Evolutionary conservation across 306 rosid species (phyloP).

Genomic region (Sesbania bispinosa): DNA sequence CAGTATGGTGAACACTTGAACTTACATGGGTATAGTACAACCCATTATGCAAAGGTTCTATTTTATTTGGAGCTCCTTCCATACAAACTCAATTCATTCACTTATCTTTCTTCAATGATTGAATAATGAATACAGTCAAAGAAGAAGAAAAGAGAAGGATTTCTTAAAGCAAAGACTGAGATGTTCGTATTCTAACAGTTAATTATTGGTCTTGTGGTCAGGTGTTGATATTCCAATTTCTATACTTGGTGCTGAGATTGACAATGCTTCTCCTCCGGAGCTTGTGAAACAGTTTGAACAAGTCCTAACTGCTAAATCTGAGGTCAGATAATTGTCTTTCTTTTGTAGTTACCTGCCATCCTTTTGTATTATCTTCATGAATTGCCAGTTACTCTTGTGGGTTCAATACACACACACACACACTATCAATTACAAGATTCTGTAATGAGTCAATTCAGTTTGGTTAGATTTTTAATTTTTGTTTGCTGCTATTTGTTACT

Average conservation of each 20-base stretch:
- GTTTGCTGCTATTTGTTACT: background rate
- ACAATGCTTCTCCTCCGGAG: conserved; percentile 45
- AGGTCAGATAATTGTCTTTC: conserved; percentile 35
- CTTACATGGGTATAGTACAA: background rate
- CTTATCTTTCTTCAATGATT: background rate
- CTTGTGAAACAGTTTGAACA: conserved; percentile 60
- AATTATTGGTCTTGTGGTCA: background rate
- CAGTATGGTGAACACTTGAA: background rate
- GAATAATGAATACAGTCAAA: background rate
- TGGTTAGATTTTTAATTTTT: background rate
- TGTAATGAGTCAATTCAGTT: background rate
- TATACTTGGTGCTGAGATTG: conserved; percentile 69
- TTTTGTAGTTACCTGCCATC: background rate
- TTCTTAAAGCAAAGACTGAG: background rate
- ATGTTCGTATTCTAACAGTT: background rate
- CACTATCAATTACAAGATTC: background rate
- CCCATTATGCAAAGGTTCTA: background rate
- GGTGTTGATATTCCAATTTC: conserved; percentile 52
- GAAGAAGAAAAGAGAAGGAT: background rate
- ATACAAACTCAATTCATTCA: conserved; percentile 13
- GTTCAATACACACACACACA: background rate
- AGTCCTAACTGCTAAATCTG: conserved; percentile 45
- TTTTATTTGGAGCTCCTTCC: background rate
- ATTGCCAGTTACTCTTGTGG: background rate
- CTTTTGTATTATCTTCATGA: background rate